Evolutionary conservation across 208 protist species (phyloP), one percentile per base, ranked within the genome.

Genomic region (Porcisia hertigi): DNA sequence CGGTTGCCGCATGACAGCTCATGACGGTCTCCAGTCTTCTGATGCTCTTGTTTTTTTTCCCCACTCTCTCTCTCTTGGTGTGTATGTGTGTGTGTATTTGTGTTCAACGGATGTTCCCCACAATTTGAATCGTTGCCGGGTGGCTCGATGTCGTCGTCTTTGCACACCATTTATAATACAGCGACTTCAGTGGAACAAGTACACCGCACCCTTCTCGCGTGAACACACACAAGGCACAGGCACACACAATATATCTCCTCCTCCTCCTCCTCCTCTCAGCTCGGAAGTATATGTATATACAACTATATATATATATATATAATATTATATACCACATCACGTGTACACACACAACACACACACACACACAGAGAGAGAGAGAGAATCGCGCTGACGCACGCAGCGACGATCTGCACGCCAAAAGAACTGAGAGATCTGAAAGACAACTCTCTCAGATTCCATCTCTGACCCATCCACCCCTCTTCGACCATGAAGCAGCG

Each of bases 401-500:
- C 30, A 43, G 59, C 25, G 20, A 18, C 18, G 30, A 8, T 9
- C 5, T 43, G 39, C 59, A 64, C 30, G 4, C 59, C 59, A 7
- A 6, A 43, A 64, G 59, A 4, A 64, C 18, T 20, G 5, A 25
- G 25, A 36, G 59, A 36, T 12, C 11, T 30, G 30, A 25, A 36
- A 7, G 12, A 20, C 59, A 64, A 18, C 2, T 45, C 59, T 43
- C 23, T 2, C 45, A 36, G 18, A 1, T n/a, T 25, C 23, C 43
- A 2, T 43, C 14, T 25, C 16, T 43, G 3, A 20, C 66, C 62
- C 62, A 12, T 64, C 59, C 36, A 2, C 59, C 3, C 12, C 59
- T 3, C 20, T 58, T 30, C 25, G 30, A 25, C 16, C 34, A 72
- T 77, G 73, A 66, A 36, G 66, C 67, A 52, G 53, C 55, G 14